Conservation (phyloP, 192 early-diverging fungal genomes). For the Phycomyces blakesleeanus region DNA sequence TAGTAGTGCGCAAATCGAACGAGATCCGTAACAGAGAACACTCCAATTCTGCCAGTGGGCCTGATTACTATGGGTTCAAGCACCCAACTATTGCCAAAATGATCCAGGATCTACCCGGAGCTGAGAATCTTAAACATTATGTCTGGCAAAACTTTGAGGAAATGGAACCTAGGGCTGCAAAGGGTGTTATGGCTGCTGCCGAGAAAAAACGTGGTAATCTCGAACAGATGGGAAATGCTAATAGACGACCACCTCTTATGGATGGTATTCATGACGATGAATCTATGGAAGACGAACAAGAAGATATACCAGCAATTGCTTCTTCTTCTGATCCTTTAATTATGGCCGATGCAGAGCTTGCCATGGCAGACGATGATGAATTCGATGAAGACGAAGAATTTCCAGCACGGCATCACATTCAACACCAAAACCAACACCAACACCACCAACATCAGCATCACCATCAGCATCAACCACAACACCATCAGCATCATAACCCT, state of each 20-base stretch:
- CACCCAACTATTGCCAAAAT: conserved; percentile 80
- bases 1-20: conserved; percentile 75
- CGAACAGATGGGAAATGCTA: conserved; percentile 34
- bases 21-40: conserved; percentile 73
- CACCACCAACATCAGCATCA: no score
- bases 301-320: not conserved
- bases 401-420: not conserved
- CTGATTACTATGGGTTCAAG: conserved; percentile 90
- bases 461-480: no score
- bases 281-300: not conserved
- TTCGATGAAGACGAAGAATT: not conserved
- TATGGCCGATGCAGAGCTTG: not conserved
- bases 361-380: not conserved
- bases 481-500: no score
- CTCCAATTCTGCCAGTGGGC: conserved; percentile 79
- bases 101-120: conserved; percentile 84
- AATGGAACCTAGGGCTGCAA: conserved; percentile 53
- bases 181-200: conserved; percentile 43
- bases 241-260: conserved; percentile 9
- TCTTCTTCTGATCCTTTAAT: not conserved
- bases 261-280: conserved; percentile 1
- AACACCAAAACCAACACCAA: no score
- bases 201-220: conserved; percentile 36
- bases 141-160: conserved; percentile 65
- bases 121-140: conserved; percentile 68